These are phyloP conservation scores for Ceratobasidium theobromae DNA, from an alignment of 1,284 basidiomycete genomes.

Conservation along the genomic window DNA sequence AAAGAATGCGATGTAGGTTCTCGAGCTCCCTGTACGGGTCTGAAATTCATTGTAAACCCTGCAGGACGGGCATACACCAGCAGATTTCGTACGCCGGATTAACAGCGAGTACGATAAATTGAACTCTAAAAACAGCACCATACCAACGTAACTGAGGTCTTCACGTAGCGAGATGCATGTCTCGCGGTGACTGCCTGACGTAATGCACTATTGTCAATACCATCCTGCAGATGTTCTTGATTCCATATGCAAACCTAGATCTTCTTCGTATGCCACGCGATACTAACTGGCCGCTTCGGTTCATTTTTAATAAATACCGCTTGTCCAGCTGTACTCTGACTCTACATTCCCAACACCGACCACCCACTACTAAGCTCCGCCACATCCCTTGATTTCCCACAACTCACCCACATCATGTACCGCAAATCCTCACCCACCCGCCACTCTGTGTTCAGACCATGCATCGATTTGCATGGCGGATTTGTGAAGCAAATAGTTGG, in stretches of 20 bases:
- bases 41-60: slow-evolving; percentile 28
- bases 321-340: neutral
- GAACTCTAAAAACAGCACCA: slow-evolving; percentile 46
- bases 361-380: neutral
- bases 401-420: neutral
- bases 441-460: slow-evolving; percentile 73
- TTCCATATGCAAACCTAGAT: neutral
- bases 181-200: slow-evolving; percentile 2
- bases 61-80: slow-evolving; percentile 70
- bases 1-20: slow-evolving; percentile 76
- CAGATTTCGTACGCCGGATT: slow-evolving; percentile 79
- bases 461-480: slow-evolving; percentile 95
- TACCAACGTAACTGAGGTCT: neutral
- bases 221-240: slow-evolving; percentile 7
- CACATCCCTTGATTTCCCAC: neutral
- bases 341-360: neutral
- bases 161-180: neutral
- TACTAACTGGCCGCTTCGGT: neutral
- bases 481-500: slow-evolving; percentile 99
- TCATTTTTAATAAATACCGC: slow-evolving; percentile 28
- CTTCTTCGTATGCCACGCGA: slow-evolving; percentile 19
- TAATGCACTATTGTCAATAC: slow-evolving; percentile 18
- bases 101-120: slow-evolving; percentile 68
- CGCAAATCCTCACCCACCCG: slow-evolving; percentile 5
- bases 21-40: slow-evolving; percentile 18